A percentile compares a stretch with the other conserved stretches of the same genome.
Conservation (phyloP, 805 yeast genomes). For the Phaffomyces thermotolerans region DNA sequence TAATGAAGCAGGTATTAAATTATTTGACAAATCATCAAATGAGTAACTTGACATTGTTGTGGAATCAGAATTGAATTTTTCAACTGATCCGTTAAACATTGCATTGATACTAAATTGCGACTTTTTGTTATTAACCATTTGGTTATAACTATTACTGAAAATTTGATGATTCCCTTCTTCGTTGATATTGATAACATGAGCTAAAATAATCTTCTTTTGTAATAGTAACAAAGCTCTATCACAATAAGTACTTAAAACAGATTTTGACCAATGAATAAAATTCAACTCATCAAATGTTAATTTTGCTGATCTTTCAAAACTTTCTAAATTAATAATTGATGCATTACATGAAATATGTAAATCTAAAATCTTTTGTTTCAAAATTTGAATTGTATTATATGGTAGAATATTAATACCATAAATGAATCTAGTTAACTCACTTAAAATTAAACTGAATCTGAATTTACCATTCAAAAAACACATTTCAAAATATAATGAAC, state of each 20-base stretch:
- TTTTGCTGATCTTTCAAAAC: conserved; percentile 29
- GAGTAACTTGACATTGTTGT: conserved; percentile 26
- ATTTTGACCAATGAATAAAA: conserved; percentile 40
- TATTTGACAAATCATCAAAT: conserved; percentile 44
- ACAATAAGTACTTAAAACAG: conserved; percentile 43
- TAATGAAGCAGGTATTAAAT: conserved; percentile 47
- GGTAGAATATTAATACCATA: conserved; percentile 42
- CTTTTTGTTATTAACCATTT: conserved; percentile 22
- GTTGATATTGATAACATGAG: conserved; percentile 21
- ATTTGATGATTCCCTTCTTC: conserved; percentile 21
- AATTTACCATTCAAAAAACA: conserved; percentile 48
- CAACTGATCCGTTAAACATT: conserved; percentile 9
- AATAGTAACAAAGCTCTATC: conserved; percentile 43
- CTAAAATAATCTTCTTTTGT: conserved; percentile 31
- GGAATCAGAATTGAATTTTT: conserved; percentile 8
- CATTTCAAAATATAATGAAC: conserved; percentile 35
- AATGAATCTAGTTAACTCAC: conserved; percentile 44
- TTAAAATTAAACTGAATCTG: conserved; percentile 42
- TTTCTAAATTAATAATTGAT: conserved; percentile 36
- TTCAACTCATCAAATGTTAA: conserved; percentile 31
- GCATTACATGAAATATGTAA: conserved; percentile 43
- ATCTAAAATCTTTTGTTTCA: conserved; percentile 43
- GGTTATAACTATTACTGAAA: conserved; percentile 22
- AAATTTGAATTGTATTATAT: conserved; percentile 31
- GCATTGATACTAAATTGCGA: conserved; percentile 21